Evolutionary conservation across 1,139 yeast genomes (phyloP), one percentile per base, ranked within the genome.

Genomic region (Spathaspora sp.): DNA sequence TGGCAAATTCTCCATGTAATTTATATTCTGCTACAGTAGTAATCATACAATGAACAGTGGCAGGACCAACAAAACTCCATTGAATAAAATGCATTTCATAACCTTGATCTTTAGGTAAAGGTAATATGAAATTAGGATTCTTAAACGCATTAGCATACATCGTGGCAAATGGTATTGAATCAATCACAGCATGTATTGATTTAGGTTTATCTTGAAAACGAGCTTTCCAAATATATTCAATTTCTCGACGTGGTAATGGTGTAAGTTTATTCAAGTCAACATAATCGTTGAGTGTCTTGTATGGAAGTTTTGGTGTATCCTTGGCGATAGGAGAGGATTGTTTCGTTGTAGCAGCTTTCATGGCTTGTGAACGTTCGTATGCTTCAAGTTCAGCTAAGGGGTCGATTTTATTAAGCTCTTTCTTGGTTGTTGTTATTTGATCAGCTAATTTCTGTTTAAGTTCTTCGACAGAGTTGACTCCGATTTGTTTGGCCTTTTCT

Each of bases 11-110:
- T 51, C 82, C 82, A 61, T 93, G 97, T 36, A 90, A 77, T 64
- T 93, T 91, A 67, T 82, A 95, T 65, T 95, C 99, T 1, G 95
- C 95, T 51, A 95, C 76, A 0, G 97, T 84, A 1, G 99, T 95
- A 57, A 95, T 73, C 80, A 95, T 79, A 63, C 96, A 89, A 67
- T 95, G 97, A 2, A 89, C 75, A 4, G 98, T 91, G 38, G 82
- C 60, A 7, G 89, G 85, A 0, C 95, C 97, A 2, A 86, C 93
- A 64, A 90, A 89, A 16, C 84, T 76, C 99, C 99, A 95, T 67
- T 95, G 99, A 16, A 90, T 82, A 62, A 86, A 90, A 62, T 93
- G 97, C 72, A 93, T 78, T 64, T 93, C 99, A 56, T 85, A 71
- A 52, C 66, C 89, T 72, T 74, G 78, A 17, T 59, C 63, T 54